Base-by-base conservation (phyloP, 768 basidiomycete species). In the Clathrus columnatus region DNA sequence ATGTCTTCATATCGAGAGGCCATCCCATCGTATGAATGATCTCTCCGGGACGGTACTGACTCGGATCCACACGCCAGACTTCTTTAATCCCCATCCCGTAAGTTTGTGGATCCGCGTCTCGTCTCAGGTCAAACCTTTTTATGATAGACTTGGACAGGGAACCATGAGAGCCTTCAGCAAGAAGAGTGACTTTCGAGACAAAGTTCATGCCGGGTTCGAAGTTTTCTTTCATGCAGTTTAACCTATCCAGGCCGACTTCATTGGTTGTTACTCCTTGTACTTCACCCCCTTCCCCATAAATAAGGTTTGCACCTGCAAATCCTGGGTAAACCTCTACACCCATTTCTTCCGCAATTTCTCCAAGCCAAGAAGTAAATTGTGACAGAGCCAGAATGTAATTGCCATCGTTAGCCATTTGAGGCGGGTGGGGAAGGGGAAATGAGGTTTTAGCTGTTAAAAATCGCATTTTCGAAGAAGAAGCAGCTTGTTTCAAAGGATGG, bases 161-260 rank as follows among this genome's bases (percentile, higher is more conserved):
- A 0, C 96, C 96, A 59, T 97, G 95, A 2, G 93, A 91, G 36
- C 95, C 96, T 68, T 98, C 95, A 0, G 90, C 94, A 46, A 99
- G 79, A 5, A 99, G 76, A 0, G 92, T 95, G 43, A 93, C 85
- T 62, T 88, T 91, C 28, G 95, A 84, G 32, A 84, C 82, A 73
- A 99, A 98, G 53, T 87, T 84, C 91, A 98, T 94, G 1, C 96
- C 95, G 1, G 94, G 91, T 67, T 97, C 93, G 65, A 93, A 99
- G 2, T 82, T 77, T 21, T 91, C 82, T 69, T 96, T 98, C 67
- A 83, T 80, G 52, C 78, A 73, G 27, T 80, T 81, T 44, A 82
- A 72, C 61, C 81, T 83, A 61, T 93, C 86, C 49, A 99, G 74
- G 1, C 95, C 96, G 23, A 95, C 91, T 65, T 97, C 96, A 64